Evolutionary conservation across 176 grass and related monocot species (phyloP), one percentile per base, ranked within the genome.

Genomic region (Puccinellia tenuiflora): DNA sequence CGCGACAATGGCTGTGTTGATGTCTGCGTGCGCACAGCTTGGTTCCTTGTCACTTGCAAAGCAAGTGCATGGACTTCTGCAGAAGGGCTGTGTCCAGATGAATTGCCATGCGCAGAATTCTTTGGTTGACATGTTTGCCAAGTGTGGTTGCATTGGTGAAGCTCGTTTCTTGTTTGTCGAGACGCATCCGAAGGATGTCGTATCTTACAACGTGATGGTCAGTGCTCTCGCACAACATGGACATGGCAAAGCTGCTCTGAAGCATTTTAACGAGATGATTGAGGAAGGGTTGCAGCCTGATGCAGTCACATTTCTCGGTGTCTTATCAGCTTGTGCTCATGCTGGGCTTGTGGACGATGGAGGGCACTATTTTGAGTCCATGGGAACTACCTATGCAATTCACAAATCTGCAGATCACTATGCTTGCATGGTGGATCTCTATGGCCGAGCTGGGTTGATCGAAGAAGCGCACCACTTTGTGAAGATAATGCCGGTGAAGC

Each of bases 191-290:
- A 96, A 92, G 83, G 90, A 96, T 76, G 31, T 24, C 6, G 80
- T 95, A 55, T 88, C 90, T 40, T 96, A 96, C 59, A 92, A 95
- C 69, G 90, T 92, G 42, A 96, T 96, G n/a, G 88, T 96, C 56
- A 13, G 28, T 63, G 85, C 77, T 45, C 67, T 88, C 79, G 79
- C 83, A 1, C 87, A 81, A 40, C 90, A 88, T 89, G 93, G 90
- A 48, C 69, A 64, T 81, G 85, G 79, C 6, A 80, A 77, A 82
- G 79, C 76, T 78, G 88, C 85, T 29, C 73, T 92, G 24, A 30
- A 87, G 22, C 53, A 85, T 88, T 95, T 90, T 33, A 8, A 53
- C 33, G 4, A 67, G 52, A 90, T 92, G 85, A 1, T 60, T 43
- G 31, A 87, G 15, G 42, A 81, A 83, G 75, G 90, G 5, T 82